A percentile compares a stretch with the other conserved stretches of the same genome.
These are phyloP conservation scores for Acacia crassicarpa DNA, from an alignment of 306 rosid species.

Conservation along the genomic window DNA sequence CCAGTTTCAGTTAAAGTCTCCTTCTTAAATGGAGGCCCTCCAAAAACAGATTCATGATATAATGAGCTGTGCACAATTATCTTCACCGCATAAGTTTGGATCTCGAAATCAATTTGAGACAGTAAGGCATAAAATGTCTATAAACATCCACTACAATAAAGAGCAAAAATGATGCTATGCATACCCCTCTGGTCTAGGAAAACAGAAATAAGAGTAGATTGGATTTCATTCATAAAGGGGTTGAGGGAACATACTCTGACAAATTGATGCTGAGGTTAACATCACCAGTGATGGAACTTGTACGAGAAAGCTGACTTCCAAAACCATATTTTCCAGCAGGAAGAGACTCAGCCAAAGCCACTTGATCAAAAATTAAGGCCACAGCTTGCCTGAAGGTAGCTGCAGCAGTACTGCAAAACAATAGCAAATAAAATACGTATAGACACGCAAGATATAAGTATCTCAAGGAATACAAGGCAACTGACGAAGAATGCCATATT, in stretches of 20 bases:
- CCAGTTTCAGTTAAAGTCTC: conserved; percentile 78
- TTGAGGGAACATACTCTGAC: conserved; percentile 58
- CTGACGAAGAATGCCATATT: neutral
- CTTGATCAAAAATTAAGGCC: conserved; percentile 85
- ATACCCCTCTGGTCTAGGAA: neutral
- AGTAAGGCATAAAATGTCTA: conserved; percentile 26
- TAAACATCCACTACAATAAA: neutral
- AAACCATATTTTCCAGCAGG: conserved; percentile 79
- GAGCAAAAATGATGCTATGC: conserved; percentile 3
- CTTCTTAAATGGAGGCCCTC: conserved; percentile 61
- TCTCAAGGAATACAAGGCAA: conserved; percentile 21
- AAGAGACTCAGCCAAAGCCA: conserved; percentile 81
- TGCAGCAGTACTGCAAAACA: conserved; percentile 88
- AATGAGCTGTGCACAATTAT: conserved; percentile 57
- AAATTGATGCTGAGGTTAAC: conserved; percentile 73
- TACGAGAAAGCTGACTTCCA: conserved; percentile 76
- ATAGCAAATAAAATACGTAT: conserved; percentile 36
- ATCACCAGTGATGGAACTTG: conserved; percentile 77
- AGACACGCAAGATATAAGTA: conserved; percentile 13
- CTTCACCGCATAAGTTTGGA: conserved; percentile 28
- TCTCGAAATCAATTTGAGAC: conserved; percentile 21
- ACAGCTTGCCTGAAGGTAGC: conserved; percentile 99
- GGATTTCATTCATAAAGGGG: conserved; percentile 6
- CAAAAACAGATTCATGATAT: conserved; percentile 58
- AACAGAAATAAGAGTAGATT: conserved; percentile 29